These are phyloP conservation scores for Ampelomyces quisqualis DNA, from an alignment of 2,329 filamentous ascomycete species.

Conservation along the genomic window DNA sequence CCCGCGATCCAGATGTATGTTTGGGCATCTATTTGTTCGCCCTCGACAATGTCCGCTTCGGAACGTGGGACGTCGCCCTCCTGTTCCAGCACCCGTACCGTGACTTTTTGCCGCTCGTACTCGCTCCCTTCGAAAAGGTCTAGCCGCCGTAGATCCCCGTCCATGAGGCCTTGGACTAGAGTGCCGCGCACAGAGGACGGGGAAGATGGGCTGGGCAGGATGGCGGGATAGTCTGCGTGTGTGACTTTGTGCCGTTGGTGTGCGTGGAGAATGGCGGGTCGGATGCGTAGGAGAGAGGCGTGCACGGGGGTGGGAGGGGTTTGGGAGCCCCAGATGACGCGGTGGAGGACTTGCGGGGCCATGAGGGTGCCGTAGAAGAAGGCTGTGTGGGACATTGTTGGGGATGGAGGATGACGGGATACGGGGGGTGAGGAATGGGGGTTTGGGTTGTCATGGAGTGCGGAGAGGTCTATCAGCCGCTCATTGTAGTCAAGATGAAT, in stretches of 20 bases:
- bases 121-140: slow-evolving; percentile 80
- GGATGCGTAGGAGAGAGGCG: slow-evolving; percentile 60
- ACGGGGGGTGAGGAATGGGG: background rate
- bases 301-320: slow-evolving; percentile 53
- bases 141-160: slow-evolving; percentile 71
- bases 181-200: slow-evolving; percentile 66
- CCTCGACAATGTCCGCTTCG: slow-evolving; percentile 36
- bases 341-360: slow-evolving; percentile 83
- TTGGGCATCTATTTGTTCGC: slow-evolving; percentile 47
- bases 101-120: slow-evolving; percentile 60
- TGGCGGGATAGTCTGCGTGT: slow-evolving; percentile 76
- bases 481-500: too few relatives aligned
- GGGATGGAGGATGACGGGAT: background rate
- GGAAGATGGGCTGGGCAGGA: slow-evolving; percentile 51
- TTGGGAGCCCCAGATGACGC: slow-evolving; percentile 70
- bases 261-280: slow-evolving; percentile 72
- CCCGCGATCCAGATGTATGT: slow-evolving; percentile 56
- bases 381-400: slow-evolving; percentile 49
- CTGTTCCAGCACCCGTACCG: slow-evolving; percentile 45
- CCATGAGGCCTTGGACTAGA: slow-evolving; percentile 73
- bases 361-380: slow-evolving; percentile 76
- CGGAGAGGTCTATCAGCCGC: slow-evolving; percentile 15
- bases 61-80: slow-evolving; percentile 24
- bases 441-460: slow-evolving; percentile 11
- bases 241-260: slow-evolving; percentile 71